Evolutionary conservation across 1,284 basidiomycete species (phyloP).

Genomic region (Ganoderma lucidum): DNA sequence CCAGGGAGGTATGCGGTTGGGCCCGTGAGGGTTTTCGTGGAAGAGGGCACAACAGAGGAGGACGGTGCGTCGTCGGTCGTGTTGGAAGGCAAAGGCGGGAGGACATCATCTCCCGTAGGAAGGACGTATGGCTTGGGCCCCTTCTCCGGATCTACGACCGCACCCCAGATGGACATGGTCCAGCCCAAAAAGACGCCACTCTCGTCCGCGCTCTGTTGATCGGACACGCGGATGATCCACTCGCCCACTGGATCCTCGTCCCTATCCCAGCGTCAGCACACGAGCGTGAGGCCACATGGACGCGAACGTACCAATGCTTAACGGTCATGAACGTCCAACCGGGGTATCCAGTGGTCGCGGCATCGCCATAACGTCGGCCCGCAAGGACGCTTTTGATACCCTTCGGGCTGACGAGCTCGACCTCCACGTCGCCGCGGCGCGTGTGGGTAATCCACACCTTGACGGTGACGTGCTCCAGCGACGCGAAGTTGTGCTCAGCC

Average conservation of each 20-base stretch:
- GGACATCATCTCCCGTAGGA: slow-evolving; percentile 59
- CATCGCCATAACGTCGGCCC: slow-evolving; percentile 75
- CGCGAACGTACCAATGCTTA: slow-evolving; percentile 88
- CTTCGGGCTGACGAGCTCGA: slow-evolving; percentile 87
- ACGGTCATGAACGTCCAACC: slow-evolving; percentile 99
- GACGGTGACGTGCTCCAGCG: slow-evolving; percentile 92
- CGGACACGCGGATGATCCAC: slow-evolving; percentile 91
- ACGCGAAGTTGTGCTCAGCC: slow-evolving; percentile 81
- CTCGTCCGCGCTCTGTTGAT: slow-evolving; percentile 65
- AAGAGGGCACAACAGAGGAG: slow-evolving; percentile 39
- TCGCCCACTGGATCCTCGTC: slow-evolving; percentile 93
- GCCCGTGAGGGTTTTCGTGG: slow-evolving; percentile 73
- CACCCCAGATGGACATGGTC: slow-evolving; percentile 95
- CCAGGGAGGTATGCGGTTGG: slow-evolving; percentile 90
- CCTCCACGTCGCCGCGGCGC: slow-evolving; percentile 92
- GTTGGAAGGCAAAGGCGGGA: slow-evolving; percentile 58
- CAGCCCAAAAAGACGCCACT: slow-evolving; percentile 90
- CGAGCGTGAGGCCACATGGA: no score
- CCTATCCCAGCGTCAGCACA: slow-evolving; percentile 54
- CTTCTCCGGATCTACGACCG: slow-evolving; percentile 73
- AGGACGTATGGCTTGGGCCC: slow-evolving; percentile 74
- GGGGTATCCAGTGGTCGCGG: slow-evolving; percentile 76
- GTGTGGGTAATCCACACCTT: slow-evolving; percentile 93
- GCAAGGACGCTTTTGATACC: slow-evolving; percentile 90
- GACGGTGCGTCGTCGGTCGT: slow-evolving; percentile 41